A percentile compares a stretch with the other conserved stretches of the same genome.
Conservation (phyloP, 225 moss, liverwort and hornwort species). For the Marchantia polymorpha region DNA sequence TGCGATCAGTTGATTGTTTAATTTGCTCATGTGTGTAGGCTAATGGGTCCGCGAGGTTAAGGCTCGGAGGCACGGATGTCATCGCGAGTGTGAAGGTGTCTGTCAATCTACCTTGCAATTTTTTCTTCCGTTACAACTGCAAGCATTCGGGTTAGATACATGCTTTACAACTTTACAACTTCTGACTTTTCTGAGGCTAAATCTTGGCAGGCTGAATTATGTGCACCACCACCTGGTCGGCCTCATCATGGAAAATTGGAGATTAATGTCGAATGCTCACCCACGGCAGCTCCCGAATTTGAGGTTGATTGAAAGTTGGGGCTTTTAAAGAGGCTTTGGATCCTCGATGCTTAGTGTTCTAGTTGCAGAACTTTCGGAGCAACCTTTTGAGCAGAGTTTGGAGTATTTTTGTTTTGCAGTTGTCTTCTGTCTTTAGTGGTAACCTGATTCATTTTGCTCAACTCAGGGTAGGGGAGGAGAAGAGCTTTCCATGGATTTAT, state of each 20-base stretch:
- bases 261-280: slow-evolving; percentile 88
- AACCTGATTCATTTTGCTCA: not conserved
- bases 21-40: slow-evolving; percentile 42
- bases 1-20: not conserved
- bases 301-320: slow-evolving; percentile 44
- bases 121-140: no score
- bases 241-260: slow-evolving; percentile 75
- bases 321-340: not conserved
- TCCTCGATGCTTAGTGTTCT: no score
- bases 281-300: slow-evolving; percentile 84
- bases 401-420: not conserved
- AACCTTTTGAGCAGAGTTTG: not conserved
- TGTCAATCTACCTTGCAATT: not conserved
- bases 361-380: no score
- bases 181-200: no score
- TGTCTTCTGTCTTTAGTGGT: not conserved
- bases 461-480: slow-evolving; percentile 88
- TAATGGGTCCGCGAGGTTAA: slow-evolving; percentile 81
- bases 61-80: slow-evolving; percentile 78
- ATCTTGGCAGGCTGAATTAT: slow-evolving; percentile 78
- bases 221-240: slow-evolving; percentile 67
- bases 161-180: not conserved
- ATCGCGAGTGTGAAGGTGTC: slow-evolving; percentile 83
- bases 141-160: not conserved
- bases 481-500: slow-evolving; percentile 84